Conservation (phyloP, 441 rosid genomes). For the Populus hybrid region DNA sequence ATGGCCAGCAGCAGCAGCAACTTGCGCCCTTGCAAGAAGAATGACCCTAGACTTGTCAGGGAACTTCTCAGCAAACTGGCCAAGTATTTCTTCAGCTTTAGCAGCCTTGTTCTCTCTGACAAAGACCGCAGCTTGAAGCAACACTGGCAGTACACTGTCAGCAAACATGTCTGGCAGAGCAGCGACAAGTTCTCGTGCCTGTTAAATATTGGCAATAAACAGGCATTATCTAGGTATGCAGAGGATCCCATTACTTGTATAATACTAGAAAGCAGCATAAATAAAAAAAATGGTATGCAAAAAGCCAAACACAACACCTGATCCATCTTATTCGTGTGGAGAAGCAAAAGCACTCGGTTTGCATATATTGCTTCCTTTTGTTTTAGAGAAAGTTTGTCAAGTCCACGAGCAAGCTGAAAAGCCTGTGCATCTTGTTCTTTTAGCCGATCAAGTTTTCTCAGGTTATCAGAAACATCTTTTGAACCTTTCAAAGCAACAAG, state of each 20-base stretch:
- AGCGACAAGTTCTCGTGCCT: constrained; percentile 88
- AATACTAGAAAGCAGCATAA: neutral
- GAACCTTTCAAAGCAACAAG: constrained; percentile 74
- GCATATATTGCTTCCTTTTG: constrained; percentile 74
- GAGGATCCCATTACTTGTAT: neutral
- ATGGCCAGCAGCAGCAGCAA: constrained; percentile 85
- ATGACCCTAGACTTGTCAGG: constrained; percentile 60
- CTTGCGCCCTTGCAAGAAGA: constrained; percentile 86
- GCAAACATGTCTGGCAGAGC: constrained; percentile 54
- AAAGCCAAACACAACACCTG: constrained; percentile 43
- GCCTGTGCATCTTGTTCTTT: constrained; percentile 60
- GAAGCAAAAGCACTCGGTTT: constrained; percentile 76
- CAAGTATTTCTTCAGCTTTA: constrained; percentile 78
- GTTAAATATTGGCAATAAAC: constrained; percentile 27
- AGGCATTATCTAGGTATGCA: neutral
- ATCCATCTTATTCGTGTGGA: constrained; percentile 84
- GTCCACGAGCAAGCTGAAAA: constrained; percentile 63
- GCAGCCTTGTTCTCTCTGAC: constrained; percentile 82
- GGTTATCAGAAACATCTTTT: constrained; percentile 71
- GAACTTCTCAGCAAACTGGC: constrained; percentile 63
- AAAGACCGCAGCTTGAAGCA: constrained; percentile 85
- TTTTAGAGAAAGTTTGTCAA: constrained; percentile 77
- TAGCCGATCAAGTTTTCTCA: constrained; percentile 80
- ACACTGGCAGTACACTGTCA: constrained; percentile 54
- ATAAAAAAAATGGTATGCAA: constrained; percentile 17